A percentile compares a stretch with the other conserved stretches of the same genome.
Conservation (phyloP, 1,284 basidiomycete genomes). For the Cutaneotrichosporon sp. region DNA sequence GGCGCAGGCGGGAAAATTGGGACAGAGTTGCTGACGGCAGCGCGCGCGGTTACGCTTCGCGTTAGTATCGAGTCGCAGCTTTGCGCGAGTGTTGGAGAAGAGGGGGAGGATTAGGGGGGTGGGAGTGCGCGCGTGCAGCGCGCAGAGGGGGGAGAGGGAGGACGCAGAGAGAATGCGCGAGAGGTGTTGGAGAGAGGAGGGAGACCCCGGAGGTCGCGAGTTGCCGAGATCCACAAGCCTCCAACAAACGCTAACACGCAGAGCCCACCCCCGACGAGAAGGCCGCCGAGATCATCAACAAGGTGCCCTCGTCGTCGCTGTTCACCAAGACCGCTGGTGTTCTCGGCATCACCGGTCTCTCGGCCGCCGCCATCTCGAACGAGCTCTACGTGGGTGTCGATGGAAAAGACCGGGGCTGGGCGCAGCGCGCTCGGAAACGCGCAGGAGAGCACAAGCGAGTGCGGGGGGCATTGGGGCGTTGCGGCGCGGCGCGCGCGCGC, state of each 20-base stretch:
- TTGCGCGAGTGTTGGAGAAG: background rate
- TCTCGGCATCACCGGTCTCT: slow-evolving; percentile 84
- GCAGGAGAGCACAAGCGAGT: background rate
- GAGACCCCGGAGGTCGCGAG: background rate
- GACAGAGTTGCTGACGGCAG: slow-evolving; percentile 18
- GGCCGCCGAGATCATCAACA: slow-evolving; percentile 87
- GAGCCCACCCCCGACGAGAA: slow-evolving; percentile 74
- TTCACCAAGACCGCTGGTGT: slow-evolving; percentile 93
- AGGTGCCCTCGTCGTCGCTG: slow-evolving; percentile 86
- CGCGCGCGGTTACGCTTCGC: slow-evolving; percentile 47
- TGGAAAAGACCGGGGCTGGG: background rate
- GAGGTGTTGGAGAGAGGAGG: background rate
- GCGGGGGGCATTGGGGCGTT: background rate
- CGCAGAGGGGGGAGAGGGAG: background rate
- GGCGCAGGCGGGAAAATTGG: background rate
- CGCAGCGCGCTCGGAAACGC: background rate
- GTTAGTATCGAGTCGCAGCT: slow-evolving; percentile 30
- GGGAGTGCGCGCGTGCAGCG: background rate
- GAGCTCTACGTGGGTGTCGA: slow-evolving; percentile 75
- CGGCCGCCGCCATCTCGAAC: slow-evolving; percentile 92
- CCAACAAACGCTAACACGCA: slow-evolving; percentile 41
- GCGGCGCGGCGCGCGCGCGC: background rate
- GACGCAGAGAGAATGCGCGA: too few species aligned
- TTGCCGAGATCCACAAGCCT: background rate
- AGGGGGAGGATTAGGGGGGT: background rate